phyloP scores from a whole-genome alignment of 2,329 filamentous ascomycete genomes.

The Cordyceps fumosorosea region DNA sequence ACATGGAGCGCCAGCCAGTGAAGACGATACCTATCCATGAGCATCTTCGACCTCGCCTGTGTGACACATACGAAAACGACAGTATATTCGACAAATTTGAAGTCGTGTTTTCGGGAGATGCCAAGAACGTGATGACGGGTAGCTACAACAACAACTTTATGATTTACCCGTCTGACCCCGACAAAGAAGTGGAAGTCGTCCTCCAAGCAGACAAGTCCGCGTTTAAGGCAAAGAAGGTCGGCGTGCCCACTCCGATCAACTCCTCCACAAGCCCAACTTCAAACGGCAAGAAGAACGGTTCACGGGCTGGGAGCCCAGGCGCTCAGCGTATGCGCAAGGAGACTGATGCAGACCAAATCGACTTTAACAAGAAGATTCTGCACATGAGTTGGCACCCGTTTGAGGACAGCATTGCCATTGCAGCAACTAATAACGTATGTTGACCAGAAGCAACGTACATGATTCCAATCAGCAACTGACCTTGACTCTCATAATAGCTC shows the following conservation, averaged over 20 bases:
- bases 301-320: constrained; percentile 79
- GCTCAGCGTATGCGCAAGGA: constrained; percentile 94
- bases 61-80: constrained; percentile 98
- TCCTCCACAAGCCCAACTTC: constrained; percentile 64
- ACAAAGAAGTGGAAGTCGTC: constrained; percentile 95
- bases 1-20: constrained; percentile 95
- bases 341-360: constrained; percentile 97
- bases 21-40: constrained; percentile 99
- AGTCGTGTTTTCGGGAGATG: constrained; percentile 96
- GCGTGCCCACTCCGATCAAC: constrained; percentile 95
- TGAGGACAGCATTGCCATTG: constrained; percentile 98
- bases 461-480: not conserved
- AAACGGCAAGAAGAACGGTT: constrained; percentile 76
- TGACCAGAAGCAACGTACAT: not conserved
- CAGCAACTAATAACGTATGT: constrained; percentile 97
- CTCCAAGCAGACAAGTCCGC: constrained; percentile 97
- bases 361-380: constrained; percentile 99
- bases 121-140: constrained; percentile 98
- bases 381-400: constrained; percentile 99
- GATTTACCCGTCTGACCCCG: constrained; percentile 96
- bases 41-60: constrained; percentile 85
- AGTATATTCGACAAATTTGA: constrained; percentile 99
- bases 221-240: constrained; percentile 99
- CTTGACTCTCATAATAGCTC: constrained; percentile 42
- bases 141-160: constrained; percentile 99